Base-by-base conservation (phyloP, 2,329 filamentous ascomycete species). In the Davidsoniella eucalypti region DNA sequence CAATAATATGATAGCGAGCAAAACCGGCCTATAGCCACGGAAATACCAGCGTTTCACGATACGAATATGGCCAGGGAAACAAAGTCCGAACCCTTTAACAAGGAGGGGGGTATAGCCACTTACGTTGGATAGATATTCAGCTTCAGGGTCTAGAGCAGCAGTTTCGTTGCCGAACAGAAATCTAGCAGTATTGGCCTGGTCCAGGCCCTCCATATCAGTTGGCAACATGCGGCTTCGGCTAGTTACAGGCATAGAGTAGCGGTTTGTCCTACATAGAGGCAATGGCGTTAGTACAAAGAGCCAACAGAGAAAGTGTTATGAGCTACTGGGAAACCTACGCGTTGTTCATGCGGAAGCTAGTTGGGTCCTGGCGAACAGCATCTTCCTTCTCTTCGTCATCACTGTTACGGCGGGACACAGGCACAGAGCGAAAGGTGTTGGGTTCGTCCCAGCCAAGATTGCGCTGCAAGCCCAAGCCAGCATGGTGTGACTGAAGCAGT, bases 181-280 rank as follows among this genome's bases (percentile, higher is more conserved):
- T 50, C 84, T 80, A 23, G 86, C 77, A 10, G 85, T 87, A 66
- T 92, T 88, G 59, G 87, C 87, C 57, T 85, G 82, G 55, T 92
- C 87, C 52, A 94, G 69, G 38, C 76, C 75, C 58, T 79, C 72
- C 56, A 54, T 48, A 33, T 56, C 52, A 41, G 81, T 79, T 60
- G 82, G 79, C 58, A 79, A 67, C 56, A 72, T 78, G 56, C 82
- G 76, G 56, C 80, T 77, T 54, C 75, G 75, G 33, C 43, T 48
- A 44, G 83, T 86, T 47, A 90, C 84, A 29, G 90, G 90, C 84
- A 95, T 88, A 4, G 90, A 95, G 65, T 94, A 94, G 56, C 90
- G 83, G 63, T 94, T 93, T 54, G 82, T 47, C 26, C 46, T 29
- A 39, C 43, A 38, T 17, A 18, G 25, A 21, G 21, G 16, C 6